Conservation (phyloP, 2,329 filamentous ascomycete genomes). For the Bertia moriformis region DNA sequence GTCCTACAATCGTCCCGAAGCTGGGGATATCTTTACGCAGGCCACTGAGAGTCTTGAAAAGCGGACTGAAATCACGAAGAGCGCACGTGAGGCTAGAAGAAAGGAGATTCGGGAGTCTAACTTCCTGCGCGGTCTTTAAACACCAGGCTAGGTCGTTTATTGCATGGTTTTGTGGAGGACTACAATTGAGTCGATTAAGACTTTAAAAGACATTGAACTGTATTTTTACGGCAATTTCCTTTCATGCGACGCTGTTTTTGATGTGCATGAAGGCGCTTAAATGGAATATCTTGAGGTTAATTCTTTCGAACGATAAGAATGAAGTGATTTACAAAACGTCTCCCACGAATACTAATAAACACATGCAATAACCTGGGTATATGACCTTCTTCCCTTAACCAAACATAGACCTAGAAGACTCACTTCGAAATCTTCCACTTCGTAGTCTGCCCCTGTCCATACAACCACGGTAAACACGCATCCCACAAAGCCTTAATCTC, state of each 20-base stretch:
- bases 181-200: no score
- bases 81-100: constrained; percentile 23
- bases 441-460: not conserved
- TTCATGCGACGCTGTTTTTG: no score
- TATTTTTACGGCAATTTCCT: no score
- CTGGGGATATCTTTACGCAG: constrained; percentile 11
- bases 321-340: no score
- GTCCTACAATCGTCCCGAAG: constrained; percentile 11
- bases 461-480: not conserved
- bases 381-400: no score
- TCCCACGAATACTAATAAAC: no score
- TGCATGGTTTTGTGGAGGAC: not conserved
- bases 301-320: no score
- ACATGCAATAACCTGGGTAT: no score
- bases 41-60: constrained; percentile 19
- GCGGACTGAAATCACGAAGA: constrained; percentile 23
- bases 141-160: constrained; percentile 2
- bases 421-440: constrained; percentile 12
- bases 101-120: constrained; percentile 28
- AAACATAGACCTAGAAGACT: no score
- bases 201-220: no score
- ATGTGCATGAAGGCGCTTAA: no score
- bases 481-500: not conserved
- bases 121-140: constrained; percentile 28
- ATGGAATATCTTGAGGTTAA: no score